Percentiles rank a stretch among this genome's conserved stretches.
These are phyloP conservation scores for Fusarium transvaalense DNA, from an alignment of 2,329 filamentous ascomycete species.

Conservation along the genomic window DNA sequence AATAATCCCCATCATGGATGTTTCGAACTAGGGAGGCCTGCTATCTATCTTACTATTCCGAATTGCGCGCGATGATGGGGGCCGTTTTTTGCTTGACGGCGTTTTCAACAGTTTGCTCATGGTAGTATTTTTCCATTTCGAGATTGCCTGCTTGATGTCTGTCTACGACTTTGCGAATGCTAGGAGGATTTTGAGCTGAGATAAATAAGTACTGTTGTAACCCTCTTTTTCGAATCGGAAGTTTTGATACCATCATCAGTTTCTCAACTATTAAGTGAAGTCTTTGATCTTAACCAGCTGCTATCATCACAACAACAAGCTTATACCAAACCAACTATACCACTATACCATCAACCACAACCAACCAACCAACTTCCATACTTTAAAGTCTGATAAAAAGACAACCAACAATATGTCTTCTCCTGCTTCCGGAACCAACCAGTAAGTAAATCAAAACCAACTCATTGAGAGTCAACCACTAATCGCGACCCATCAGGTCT, in stretches of 20 bases:
- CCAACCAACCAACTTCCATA: neutral
- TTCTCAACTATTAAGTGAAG: neutral
- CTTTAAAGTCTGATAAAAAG: constrained; percentile 1
- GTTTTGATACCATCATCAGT: constrained; percentile 7
- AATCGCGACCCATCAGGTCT: constrained; percentile 14
- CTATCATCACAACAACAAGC: neutral
- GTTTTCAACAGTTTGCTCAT: neutral
- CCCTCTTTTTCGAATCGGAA: neutral
- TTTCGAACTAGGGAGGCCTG: constrained; percentile 3
- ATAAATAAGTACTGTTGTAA: neutral
- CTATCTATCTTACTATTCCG: neutral
- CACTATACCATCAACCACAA: constrained; percentile 9
- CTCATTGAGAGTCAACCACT: neutral
- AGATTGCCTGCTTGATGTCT: constrained; percentile 10
- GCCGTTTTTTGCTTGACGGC: constrained; percentile 16
- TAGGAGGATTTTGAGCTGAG: neutral
- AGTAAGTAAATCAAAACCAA: constrained; percentile 15
- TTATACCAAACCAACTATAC: constrained; percentile 1
- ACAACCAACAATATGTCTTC: constrained; percentile 27
- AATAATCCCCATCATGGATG: neutral
- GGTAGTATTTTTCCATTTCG: constrained; percentile 38
- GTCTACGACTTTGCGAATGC: constrained; percentile 16
- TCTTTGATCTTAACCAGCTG: neutral
- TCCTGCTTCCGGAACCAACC: constrained; percentile 18
- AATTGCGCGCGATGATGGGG: constrained; percentile 26